phyloP scores from a whole-genome alignment of 352 stramenopile species.

The Pythium dissimile region DNA sequence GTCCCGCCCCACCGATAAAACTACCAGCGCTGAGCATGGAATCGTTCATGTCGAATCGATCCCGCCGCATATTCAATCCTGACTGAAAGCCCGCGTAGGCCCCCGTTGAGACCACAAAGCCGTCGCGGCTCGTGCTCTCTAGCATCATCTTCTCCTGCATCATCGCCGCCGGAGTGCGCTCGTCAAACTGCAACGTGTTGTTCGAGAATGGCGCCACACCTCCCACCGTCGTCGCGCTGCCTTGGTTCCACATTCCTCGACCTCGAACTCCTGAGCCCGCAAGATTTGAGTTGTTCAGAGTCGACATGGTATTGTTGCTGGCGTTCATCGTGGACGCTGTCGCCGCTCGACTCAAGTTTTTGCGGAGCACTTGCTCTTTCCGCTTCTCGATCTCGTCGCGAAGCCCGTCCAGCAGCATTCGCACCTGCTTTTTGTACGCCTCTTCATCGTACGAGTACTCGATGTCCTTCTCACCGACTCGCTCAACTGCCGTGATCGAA shows the following conservation, averaged over 20 bases:
- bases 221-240: constrained; percentile 11
- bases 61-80: not conserved
- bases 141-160: constrained; percentile 20
- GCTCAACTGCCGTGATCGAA: constrained; percentile 52
- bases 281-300: constrained; percentile 2
- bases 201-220: constrained; percentile 8
- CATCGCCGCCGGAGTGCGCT: constrained; percentile 14
- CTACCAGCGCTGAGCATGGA: constrained; percentile 25
- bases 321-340: constrained; percentile 17
- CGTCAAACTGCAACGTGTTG: constrained; percentile 17
- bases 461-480: constrained; percentile 37
- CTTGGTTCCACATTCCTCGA: constrained; percentile 17
- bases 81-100: not conserved
- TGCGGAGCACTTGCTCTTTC: constrained; percentile 60
- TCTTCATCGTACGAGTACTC: constrained; percentile 68
- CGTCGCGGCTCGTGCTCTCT: constrained; percentile 12
- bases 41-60: constrained; percentile 15
- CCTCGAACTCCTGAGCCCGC: not conserved
- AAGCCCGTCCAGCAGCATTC: constrained; percentile 68
- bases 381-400: constrained; percentile 84
- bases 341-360: constrained; percentile 33
- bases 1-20: constrained; percentile 18
- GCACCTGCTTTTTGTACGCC: constrained; percentile 63
- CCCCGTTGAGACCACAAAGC: constrained; percentile 6
- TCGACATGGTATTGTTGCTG: constrained; percentile 1